Percentiles rank a stretch among this genome's conserved stretches.
These are phyloP conservation scores for Solanum pinnatisectum DNA, from an alignment of 257 asterid genomes.

Conservation along the genomic window DNA sequence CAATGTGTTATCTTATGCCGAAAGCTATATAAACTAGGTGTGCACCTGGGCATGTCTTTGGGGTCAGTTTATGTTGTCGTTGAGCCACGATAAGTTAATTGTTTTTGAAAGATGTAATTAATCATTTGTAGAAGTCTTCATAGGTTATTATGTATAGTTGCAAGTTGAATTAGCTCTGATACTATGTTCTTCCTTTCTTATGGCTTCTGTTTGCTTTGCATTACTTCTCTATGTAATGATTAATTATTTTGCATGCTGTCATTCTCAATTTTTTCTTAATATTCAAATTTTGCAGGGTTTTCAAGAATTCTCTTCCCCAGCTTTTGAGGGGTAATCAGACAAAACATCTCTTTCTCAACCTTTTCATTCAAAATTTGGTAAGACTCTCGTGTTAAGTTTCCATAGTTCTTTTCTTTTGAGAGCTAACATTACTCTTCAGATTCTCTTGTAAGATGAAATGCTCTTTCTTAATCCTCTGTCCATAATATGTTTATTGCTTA, in stretches of 20 bases:
- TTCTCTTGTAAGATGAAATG: not conserved
- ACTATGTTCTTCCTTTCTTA: not conserved
- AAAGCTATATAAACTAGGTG: not conserved
- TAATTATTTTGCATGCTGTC: not conserved
- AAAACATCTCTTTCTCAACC: constrained; percentile 40
- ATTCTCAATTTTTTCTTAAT: constrained; percentile 1
- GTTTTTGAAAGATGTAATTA: not conserved
- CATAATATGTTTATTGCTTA: not conserved
- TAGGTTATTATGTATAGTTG: not conserved
- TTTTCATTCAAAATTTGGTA: constrained; percentile 63
- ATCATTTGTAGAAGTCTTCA: not conserved
- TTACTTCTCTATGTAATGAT: not conserved
- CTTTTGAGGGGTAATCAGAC: constrained; percentile 48
- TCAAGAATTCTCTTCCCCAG: constrained; percentile 67
- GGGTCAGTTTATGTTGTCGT: not conserved
- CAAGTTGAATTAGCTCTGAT: not conserved
- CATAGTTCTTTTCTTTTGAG: not conserved
- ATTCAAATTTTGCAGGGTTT: constrained; percentile 53
- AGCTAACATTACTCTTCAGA: not conserved
- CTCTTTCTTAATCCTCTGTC: not conserved
- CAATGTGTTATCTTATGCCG: not conserved
- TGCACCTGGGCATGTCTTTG: not conserved
- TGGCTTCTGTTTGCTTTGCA: not conserved
- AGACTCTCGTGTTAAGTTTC: constrained; percentile 11
- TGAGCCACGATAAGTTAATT: not conserved